Evolutionary conservation across 2,329 filamentous ascomycete genomes (phyloP).

Genomic region (Penicillium palitans): DNA sequence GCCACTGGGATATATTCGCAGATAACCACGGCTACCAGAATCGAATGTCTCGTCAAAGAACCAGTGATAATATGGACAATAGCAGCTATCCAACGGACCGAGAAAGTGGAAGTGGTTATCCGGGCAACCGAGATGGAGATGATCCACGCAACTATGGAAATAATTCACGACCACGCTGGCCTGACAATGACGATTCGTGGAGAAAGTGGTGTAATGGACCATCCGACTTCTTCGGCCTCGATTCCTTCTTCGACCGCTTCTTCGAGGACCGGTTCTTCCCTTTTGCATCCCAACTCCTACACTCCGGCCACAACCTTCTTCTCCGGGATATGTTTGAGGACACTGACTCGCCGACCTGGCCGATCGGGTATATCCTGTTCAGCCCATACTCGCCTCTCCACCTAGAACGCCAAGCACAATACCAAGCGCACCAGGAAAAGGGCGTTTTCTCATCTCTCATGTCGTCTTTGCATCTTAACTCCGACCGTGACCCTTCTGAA

Average conservation of each 20-base stretch:
- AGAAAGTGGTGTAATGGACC: conserved; percentile 13
- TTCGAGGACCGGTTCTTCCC: conserved; percentile 34
- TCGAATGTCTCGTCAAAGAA: conserved; percentile 20
- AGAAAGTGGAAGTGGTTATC: conserved; percentile 7
- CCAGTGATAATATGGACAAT: conserved; percentile 9
- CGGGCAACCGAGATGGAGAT: conserved; percentile 9
- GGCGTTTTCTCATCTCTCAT: conserved; percentile 39
- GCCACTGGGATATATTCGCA: conserved; percentile 39
- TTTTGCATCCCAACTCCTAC: conserved; percentile 32
- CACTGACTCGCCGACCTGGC: conserved; percentile 42
- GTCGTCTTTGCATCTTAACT: conserved; percentile 33
- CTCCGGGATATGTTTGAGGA: conserved; percentile 36
- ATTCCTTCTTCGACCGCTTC: conserved; percentile 38
- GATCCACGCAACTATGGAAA: conserved; percentile 6
- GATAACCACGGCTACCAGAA: conserved; percentile 33
- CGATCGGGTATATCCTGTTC: conserved; percentile 46
- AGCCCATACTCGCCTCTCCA: conserved; percentile 58
- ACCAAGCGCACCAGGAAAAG: conserved; percentile 26
- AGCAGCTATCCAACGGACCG: conserved; percentile 12
- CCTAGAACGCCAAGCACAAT: conserved; percentile 50
- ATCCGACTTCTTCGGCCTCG: conserved; percentile 33
- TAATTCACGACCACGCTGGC: conserved; percentile 14
- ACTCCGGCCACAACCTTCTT: conserved; percentile 30
- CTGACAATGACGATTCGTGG: conserved; percentile 24
- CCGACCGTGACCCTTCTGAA: conserved; percentile 36